Evolutionary conservation across 345 rosid genomes (phyloP).

Genomic region (Schrenkiella parvula): DNA sequence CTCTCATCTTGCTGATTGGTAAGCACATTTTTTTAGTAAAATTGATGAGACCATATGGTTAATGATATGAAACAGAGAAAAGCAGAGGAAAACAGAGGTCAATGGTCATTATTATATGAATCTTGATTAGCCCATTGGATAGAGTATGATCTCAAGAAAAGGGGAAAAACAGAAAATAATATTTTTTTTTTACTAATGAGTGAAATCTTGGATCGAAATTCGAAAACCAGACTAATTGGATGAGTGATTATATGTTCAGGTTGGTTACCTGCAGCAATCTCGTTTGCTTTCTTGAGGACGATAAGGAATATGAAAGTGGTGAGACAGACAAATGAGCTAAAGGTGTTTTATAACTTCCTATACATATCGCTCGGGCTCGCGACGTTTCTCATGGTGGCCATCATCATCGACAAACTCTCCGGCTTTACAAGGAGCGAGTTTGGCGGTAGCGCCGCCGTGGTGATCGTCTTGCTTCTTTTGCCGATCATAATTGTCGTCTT

Average conservation of each 20-base stretch:
- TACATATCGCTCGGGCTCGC: constrained; percentile 48
- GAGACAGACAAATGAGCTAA: constrained; percentile 37
- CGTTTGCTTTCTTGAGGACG: constrained; percentile 39
- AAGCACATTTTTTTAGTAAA: not conserved
- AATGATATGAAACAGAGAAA: constrained; percentile 9
- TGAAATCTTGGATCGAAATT: not conserved
- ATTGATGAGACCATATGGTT: not conserved
- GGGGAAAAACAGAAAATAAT: not conserved
- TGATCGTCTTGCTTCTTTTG: constrained; percentile 31
- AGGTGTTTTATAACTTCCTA: constrained; percentile 43
- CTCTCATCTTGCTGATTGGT: constrained; percentile 46
- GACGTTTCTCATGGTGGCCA: constrained; percentile 42
- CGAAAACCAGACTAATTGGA: not conserved
- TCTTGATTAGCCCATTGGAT: not conserved
- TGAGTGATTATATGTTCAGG: constrained; percentile 16
- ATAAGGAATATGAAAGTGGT: constrained; percentile 38
- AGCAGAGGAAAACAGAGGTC: not conserved
- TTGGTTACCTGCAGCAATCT: constrained; percentile 48
- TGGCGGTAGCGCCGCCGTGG: constrained; percentile 39
- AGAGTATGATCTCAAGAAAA: not conserved
- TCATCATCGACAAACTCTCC: constrained; percentile 39
- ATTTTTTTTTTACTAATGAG: not conserved
- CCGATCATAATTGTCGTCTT: constrained; percentile 40
- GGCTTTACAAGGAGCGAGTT: constrained; percentile 35
- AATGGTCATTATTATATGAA: not conserved